Percentiles rank a stretch among this genome's conserved stretches.
phyloP scores from a whole-genome alignment of 2,329 filamentous ascomycete species.

The Colletotrichum spinosum region DNA sequence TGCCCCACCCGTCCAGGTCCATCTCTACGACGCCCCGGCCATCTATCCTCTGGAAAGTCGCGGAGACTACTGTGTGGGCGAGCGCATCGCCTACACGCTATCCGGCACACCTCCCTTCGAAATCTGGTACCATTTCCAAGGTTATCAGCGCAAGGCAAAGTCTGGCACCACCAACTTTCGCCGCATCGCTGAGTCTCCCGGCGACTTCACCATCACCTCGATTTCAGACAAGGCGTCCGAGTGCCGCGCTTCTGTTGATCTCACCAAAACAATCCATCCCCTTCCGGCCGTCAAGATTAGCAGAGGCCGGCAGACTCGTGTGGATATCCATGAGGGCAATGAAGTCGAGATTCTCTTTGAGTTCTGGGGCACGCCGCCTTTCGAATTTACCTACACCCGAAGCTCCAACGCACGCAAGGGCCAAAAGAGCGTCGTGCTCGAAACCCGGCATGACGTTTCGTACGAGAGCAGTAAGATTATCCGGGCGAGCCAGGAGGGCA shows the following conservation, averaged over 20 bases:
- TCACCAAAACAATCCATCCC: constrained; percentile 88
- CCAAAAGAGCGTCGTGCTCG: constrained; percentile 82
- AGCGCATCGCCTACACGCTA: constrained; percentile 91
- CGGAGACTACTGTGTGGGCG: constrained; percentile 93
- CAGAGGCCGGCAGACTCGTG: constrained; percentile 81
- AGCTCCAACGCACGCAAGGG: constrained; percentile 87
- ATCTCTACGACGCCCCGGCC: constrained; percentile 91
- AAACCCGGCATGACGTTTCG: constrained; percentile 89
- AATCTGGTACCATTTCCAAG: constrained; percentile 91
- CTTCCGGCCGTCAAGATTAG: constrained; percentile 93
- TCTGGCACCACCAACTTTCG: constrained; percentile 86
- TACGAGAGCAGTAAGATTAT: constrained; percentile 85
- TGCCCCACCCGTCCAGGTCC: constrained; percentile 84
- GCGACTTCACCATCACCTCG: constrained; percentile 87
- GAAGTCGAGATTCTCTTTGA: constrained; percentile 94
- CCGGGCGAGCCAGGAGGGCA: constrained; percentile 91
- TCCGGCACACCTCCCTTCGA: constrained; percentile 93
- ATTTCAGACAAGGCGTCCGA: constrained; percentile 89
- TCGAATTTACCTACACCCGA: constrained; percentile 97
- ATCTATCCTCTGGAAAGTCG: constrained; percentile 89
- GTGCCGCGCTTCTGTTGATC: constrained; percentile 82
- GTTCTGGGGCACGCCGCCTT: constrained; percentile 94
- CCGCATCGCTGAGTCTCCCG: constrained; percentile 91
- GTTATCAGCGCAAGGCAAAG: constrained; percentile 80
- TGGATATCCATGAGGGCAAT: constrained; percentile 97